These are phyloP conservation scores for Papiliotrema terrestris DNA, from an alignment of 1,284 basidiomycete species.

Conservation along the genomic window DNA sequence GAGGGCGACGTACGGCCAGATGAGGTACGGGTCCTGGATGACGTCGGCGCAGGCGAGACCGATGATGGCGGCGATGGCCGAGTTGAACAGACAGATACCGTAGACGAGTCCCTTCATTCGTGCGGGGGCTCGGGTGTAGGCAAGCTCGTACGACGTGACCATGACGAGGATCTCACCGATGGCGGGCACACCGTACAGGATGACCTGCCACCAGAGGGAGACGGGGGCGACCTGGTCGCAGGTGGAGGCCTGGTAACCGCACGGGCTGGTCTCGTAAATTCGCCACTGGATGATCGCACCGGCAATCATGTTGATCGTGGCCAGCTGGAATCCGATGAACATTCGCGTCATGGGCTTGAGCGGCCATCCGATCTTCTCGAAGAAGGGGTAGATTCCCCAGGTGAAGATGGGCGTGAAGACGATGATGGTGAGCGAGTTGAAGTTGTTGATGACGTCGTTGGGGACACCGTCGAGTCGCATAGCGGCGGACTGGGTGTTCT, in stretches of 20 bases:
- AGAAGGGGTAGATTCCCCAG: slow-evolving; percentile 49
- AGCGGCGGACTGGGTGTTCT: slow-evolving; percentile 28
- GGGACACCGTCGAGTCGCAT: slow-evolving; percentile 50
- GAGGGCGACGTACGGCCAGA: slow-evolving; percentile 49
- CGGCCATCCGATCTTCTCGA: slow-evolving; percentile 43
- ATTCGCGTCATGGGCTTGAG: slow-evolving; percentile 38
- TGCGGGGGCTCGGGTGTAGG: slow-evolving; percentile 50
- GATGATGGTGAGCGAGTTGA: slow-evolving; percentile 52
- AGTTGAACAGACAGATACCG: slow-evolving; percentile 49
- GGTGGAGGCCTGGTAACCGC: slow-evolving; percentile 48
- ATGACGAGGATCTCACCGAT: slow-evolving; percentile 53
- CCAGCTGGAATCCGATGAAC: slow-evolving; percentile 40
- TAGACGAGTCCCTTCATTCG: slow-evolving; percentile 51
- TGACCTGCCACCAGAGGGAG: slow-evolving; percentile 51
- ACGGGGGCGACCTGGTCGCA: slow-evolving; percentile 33
- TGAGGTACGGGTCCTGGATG: slow-evolving; percentile 51
- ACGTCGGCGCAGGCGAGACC: slow-evolving; percentile 34
- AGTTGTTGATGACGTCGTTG: slow-evolving; percentile 52
- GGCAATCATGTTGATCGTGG: slow-evolving; percentile 47
- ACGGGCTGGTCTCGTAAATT: slow-evolving; percentile 51
- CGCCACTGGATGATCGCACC: slow-evolving; percentile 52
- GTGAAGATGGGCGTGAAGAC: slow-evolving; percentile 51
- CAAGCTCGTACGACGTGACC: slow-evolving; percentile 53
- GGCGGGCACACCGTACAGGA: slow-evolving; percentile 51
- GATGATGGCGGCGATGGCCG: slow-evolving; percentile 51